These are phyloP conservation scores for Candida lessepsii DNA, from an alignment of 805 yeast species.

Conservation along the genomic window DNA sequence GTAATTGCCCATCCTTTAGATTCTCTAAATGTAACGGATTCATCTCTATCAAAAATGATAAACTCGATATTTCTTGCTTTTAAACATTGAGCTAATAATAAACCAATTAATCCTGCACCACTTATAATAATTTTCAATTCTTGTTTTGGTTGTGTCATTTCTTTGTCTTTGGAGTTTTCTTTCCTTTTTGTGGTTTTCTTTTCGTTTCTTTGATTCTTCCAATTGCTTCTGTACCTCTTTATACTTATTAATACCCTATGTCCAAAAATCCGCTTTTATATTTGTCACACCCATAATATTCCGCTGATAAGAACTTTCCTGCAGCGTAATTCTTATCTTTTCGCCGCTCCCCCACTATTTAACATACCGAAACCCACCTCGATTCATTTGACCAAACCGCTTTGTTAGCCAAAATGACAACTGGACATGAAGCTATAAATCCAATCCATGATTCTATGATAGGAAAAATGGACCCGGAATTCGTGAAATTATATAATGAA, in stretches of 20 bases:
- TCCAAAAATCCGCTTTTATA: no score
- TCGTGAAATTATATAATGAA: slow-evolving; percentile 30
- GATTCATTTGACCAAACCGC: no score
- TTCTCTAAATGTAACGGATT: slow-evolving; percentile 21
- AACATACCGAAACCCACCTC: no score
- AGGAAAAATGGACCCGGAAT: slow-evolving; percentile 33
- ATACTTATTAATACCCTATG: no score
- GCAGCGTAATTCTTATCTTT: background rate
- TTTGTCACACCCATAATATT: no score
- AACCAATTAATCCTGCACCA: slow-evolving; percentile 23
- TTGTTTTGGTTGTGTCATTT: background rate
- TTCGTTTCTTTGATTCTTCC: no score
- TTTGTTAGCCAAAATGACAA: background rate
- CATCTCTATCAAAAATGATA: slow-evolving; percentile 27
- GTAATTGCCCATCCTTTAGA: slow-evolving; percentile 33
- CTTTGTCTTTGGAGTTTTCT: no score
- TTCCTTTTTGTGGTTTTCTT: no score
- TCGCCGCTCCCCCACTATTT: slow-evolving; percentile 1
- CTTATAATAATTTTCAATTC: slow-evolving; percentile 14
- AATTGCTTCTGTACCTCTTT: no score
- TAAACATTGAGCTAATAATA: slow-evolving; percentile 25
- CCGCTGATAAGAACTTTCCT: background rate
- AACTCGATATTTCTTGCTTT: slow-evolving; percentile 21
- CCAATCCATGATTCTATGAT: slow-evolving; percentile 26
- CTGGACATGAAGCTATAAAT: slow-evolving; percentile 19